Conservation (phyloP, 2,329 filamentous ascomycete genomes). For the Fusarium dlaminii region DNA sequence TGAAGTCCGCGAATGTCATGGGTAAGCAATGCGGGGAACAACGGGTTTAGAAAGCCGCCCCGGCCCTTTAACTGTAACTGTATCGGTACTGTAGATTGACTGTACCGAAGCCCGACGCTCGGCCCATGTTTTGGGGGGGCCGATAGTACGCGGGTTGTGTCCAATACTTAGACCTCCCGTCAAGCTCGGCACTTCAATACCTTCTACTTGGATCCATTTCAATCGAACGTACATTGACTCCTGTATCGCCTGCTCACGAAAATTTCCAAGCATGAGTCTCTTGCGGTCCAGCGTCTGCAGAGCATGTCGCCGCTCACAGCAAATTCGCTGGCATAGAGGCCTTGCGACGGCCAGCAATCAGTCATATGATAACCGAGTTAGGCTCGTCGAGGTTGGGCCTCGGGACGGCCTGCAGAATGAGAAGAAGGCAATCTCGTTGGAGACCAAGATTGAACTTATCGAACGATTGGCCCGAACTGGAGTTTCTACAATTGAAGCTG, state of each 20-base stretch:
- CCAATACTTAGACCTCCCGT: constrained; percentile 18
- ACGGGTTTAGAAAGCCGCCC: not conserved
- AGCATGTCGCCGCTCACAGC: constrained; percentile 49
- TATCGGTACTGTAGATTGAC: constrained; percentile 3
- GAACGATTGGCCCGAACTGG: constrained; percentile 74
- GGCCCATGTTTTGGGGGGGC: constrained; percentile 38
- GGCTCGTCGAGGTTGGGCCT: constrained; percentile 84
- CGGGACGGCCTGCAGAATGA: constrained; percentile 91
- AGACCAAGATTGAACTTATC: constrained; percentile 81
- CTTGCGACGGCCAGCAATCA: constrained; percentile 53
- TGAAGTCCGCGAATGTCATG: not conserved
- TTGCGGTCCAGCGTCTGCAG: constrained; percentile 52
- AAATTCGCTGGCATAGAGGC: constrained; percentile 45
- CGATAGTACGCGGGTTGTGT: constrained; percentile 45
- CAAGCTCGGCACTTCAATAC: constrained; percentile 12
- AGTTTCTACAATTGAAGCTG: constrained; percentile 78
- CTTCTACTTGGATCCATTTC: constrained; percentile 14
- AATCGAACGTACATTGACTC: constrained; percentile 2
- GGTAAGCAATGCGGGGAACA: constrained; percentile 20
- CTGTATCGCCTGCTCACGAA: not conserved
- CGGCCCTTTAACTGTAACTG: not conserved
- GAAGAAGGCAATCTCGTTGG: constrained; percentile 73
- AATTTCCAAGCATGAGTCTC: constrained; percentile 45
- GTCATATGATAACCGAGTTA: constrained; percentile 57
- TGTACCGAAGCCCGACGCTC: constrained; percentile 28